These are phyloP conservation scores for Colletotrichum chlorophyti DNA, from an alignment of 2,329 filamentous ascomycete species.

Conservation along the genomic window DNA sequence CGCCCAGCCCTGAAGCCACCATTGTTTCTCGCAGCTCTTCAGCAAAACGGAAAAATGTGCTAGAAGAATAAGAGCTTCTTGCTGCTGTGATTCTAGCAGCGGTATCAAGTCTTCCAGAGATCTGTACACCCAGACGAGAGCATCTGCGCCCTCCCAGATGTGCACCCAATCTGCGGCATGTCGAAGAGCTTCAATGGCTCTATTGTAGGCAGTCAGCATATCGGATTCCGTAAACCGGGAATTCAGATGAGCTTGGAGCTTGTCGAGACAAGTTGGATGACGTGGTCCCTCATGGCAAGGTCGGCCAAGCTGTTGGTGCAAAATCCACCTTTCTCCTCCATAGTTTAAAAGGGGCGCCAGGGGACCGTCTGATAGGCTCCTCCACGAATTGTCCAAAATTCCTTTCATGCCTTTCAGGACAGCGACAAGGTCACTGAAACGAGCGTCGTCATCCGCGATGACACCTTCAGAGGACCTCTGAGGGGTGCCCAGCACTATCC, in stretches of 20 bases:
- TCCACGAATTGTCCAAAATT: background rate
- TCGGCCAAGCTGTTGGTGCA: background rate
- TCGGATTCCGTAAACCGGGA: background rate
- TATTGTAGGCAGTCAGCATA: background rate
- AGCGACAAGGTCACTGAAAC: background rate
- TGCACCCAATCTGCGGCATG: background rate
- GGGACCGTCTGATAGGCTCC: background rate
- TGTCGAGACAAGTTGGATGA: background rate
- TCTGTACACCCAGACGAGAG: slow-evolving; percentile 8
- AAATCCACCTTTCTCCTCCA: background rate
- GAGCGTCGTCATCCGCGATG: background rate
- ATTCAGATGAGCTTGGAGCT: background rate
- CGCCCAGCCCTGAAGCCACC: slow-evolving; percentile 21
- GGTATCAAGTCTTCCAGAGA: slow-evolving; percentile 6
- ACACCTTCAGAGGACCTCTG: background rate
- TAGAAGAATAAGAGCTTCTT: slow-evolving; percentile 4
- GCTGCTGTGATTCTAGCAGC: background rate
- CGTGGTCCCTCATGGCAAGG: no score
- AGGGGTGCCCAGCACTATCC: background rate
- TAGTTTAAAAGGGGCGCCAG: slow-evolving; percentile 4
- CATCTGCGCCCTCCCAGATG: slow-evolving; percentile 5
- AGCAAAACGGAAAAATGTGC: slow-evolving; percentile 8
- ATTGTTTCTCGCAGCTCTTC: slow-evolving; percentile 4
- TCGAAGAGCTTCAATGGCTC: background rate
- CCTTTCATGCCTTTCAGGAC: slow-evolving; percentile 1